Evolutionary conservation across 371 early-diverging fungal species (phyloP).

Genomic region (Rhizopus microsporus): DNA sequence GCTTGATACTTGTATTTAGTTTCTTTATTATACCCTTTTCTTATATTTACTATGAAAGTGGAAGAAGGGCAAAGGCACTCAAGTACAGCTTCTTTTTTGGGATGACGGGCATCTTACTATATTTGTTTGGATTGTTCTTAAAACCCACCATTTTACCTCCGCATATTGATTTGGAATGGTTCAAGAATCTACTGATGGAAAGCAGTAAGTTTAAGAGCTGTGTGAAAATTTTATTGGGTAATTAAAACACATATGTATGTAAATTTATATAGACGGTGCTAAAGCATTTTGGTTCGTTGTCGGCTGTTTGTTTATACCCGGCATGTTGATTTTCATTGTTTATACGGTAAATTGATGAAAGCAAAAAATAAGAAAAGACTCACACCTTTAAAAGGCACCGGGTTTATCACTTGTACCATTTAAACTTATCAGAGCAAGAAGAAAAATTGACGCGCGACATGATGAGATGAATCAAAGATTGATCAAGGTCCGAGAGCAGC

Average conservation of each 20-base stretch:
- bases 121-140: conserved; percentile 43
- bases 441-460: conserved; percentile 26
- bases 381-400: conserved; percentile 28
- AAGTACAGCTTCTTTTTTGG: conserved; percentile 40
- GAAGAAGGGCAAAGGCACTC: conserved; percentile 26
- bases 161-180: conserved; percentile 50
- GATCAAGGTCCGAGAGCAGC: conserved; percentile 33
- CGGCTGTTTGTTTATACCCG: conserved; percentile 48
- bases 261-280: conserved; percentile 43
- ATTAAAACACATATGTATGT: neutral
- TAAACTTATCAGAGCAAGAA: conserved; percentile 30
- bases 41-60: conserved; percentile 58
- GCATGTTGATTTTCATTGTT: conserved; percentile 49
- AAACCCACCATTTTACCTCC: conserved; percentile 30
- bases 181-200: conserved; percentile 32
- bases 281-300: conserved; percentile 54
- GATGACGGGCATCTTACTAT: conserved; percentile 25
- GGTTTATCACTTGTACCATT: conserved; percentile 48
- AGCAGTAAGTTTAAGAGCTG: conserved; percentile 43
- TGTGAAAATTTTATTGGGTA: neutral
- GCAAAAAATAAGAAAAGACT: neutral
- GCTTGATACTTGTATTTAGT: conserved; percentile 38
- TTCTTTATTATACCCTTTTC: conserved; percentile 55
- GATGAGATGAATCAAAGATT: conserved; percentile 25
- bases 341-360: conserved; percentile 45